Percentiles rank a stretch among this genome's conserved stretches.
phyloP scores from a whole-genome alignment of 2,329 filamentous ascomycete genomes.

The Hypomyces rosellus region DNA sequence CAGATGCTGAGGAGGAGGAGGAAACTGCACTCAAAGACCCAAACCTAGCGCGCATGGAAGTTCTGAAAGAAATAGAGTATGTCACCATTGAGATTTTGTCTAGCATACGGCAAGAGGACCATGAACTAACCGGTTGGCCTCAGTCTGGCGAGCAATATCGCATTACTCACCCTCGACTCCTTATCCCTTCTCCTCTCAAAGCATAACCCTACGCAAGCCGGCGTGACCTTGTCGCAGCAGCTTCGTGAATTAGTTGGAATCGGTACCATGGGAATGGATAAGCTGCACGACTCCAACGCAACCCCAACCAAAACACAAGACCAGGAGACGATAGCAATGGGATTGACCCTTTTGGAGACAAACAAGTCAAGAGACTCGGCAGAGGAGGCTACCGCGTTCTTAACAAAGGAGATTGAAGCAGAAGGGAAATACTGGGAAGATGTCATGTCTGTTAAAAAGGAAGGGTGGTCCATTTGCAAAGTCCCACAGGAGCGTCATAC shows the following conservation, averaged over 20 bases:
- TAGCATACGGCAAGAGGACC: constrained; percentile 1
- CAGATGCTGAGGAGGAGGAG: constrained; percentile 42
- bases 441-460: constrained; percentile 70
- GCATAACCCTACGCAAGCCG: constrained; percentile 64
- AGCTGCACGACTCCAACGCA: constrained; percentile 54
- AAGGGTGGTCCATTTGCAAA: constrained; percentile 79
- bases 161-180: constrained; percentile 70
- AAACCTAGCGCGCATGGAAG: constrained; percentile 48
- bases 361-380: constrained; percentile 69
- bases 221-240: constrained; percentile 61
- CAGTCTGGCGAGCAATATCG: constrained; percentile 43
- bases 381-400: constrained; percentile 60
- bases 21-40: constrained; percentile 40
- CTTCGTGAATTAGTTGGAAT: constrained; percentile 67
- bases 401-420: constrained; percentile 69
- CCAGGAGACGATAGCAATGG: constrained; percentile 52
- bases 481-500: constrained; percentile 66
- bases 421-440: constrained; percentile 90
- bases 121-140: background rate
- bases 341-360: constrained; percentile 74
- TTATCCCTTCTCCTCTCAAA: constrained; percentile 80
- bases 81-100: constrained; percentile 22
- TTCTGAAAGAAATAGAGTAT: constrained; percentile 53
- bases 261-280: constrained; percentile 66
- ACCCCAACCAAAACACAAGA: constrained; percentile 50